Evolutionary conservation across 805 yeast species (phyloP).

Genomic region (Cyberlindnera sargentensis): DNA sequence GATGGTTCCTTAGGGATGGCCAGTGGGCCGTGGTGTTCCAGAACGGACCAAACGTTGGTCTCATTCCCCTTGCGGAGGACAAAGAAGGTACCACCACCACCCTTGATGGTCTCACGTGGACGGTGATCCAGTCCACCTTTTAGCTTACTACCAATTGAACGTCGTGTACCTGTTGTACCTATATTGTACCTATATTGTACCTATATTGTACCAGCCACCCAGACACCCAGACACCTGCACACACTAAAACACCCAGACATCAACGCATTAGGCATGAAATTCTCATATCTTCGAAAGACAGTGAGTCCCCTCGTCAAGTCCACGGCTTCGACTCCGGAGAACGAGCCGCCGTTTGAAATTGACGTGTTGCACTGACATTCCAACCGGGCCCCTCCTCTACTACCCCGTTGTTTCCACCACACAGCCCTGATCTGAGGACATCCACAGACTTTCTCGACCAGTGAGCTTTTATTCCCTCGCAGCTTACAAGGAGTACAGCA

Average conservation of each 20-base stretch:
- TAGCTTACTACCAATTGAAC: not conserved
- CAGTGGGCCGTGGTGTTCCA: slow-evolving; percentile 15
- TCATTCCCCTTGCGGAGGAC: slow-evolving; percentile 14
- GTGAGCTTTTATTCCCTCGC: no score
- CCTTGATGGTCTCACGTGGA: slow-evolving; percentile 13
- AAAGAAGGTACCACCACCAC: slow-evolving; percentile 6
- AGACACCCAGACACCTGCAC: not conserved
- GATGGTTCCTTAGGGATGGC: slow-evolving; percentile 10
- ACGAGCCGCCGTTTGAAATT: no score
- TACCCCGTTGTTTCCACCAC: not conserved
- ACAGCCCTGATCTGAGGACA: not conserved
- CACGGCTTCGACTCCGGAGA: no score
- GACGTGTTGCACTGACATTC: no score
- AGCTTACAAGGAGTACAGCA: no score
- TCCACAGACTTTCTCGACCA: not conserved
- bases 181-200: no score
- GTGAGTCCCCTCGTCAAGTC: no score
- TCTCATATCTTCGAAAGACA: no score
- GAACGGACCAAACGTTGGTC: slow-evolving; percentile 13
- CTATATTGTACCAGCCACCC: not conserved
- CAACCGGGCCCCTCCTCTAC: not conserved
- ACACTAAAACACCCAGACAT: not conserved
- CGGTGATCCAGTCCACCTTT: slow-evolving; percentile 12
- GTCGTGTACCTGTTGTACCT: no score
- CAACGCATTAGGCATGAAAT: no score